Base-by-base conservation (phyloP, 148 eudicot genomes). In the Diospyros kaki region DNA sequence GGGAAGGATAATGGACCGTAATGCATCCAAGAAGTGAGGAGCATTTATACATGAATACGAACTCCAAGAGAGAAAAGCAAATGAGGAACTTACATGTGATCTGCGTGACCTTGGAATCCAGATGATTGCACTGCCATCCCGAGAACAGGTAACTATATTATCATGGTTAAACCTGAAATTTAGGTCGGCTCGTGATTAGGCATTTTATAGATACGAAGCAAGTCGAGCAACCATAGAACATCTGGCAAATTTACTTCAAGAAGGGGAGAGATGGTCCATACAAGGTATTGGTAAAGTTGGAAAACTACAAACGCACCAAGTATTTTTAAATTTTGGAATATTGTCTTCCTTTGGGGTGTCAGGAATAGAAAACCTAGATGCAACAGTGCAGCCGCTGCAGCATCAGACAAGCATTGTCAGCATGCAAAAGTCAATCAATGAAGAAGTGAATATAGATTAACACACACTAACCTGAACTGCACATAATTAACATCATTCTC, bases 401-500 rank as follows among this genome's bases (percentile, higher is more conserved):
- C 69, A 68, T 62, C 59, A 79, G 76, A 81, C 50, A 85, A 55
- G 55, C 75, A 71, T 60, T 75, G 48, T 62, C 14, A 77, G 63
- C 73, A 63, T 45, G 68, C 51, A 6, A 75, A 73, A 50, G 1
- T 52, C 41, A 42, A 28, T 43, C 41, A 13, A 48, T n/a, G 12
- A n/a, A 17, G 64, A 17, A 66, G 50, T 0, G 4, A 59, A 67
- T 59, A 69, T 28, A 46, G 14, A 81, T 41, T 12, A 67, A 63
- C 58, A 38, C 18, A 75, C 68, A 79, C 91, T 73, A 65, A 95
- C 99, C 99, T 95, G 86, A 95, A 95, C 72, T 95, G 99, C 69
- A 95, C 99, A 82, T 95, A 95, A 74, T 95, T 95, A 77, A 92
- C 99, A 75, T 95, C 99, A 79, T 92, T 89, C 75, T 95, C 99